Evolutionary conservation across 176 grass and related monocot genomes (phyloP).

Genomic region (Dactylis glomerata): DNA sequence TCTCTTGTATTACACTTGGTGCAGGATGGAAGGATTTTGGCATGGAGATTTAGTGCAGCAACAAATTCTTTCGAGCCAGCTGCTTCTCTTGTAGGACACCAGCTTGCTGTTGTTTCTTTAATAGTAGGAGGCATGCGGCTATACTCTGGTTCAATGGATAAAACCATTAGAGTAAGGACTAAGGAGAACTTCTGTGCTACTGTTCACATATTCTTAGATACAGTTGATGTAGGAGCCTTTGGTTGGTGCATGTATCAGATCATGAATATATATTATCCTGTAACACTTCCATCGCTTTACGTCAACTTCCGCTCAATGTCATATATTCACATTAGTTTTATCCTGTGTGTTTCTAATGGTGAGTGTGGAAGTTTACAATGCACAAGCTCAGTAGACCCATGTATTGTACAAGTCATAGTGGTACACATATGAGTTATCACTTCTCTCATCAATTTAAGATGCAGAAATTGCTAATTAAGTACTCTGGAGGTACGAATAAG

Average conservation of each 20-base stretch:
- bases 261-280: background rate
- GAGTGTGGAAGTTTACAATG: slow-evolving; percentile 7
- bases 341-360: background rate
- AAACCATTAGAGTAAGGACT: slow-evolving; percentile 82
- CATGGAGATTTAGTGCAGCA: slow-evolving; percentile 68
- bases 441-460: background rate
- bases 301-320: background rate
- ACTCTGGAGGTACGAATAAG: background rate
- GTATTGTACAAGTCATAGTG: background rate
- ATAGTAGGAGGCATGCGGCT: slow-evolving; percentile 64
- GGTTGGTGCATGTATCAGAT: slow-evolving; percentile 8
- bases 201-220: slow-evolving; percentile 19
- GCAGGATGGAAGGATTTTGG: slow-evolving; percentile 90
- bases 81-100: slow-evolving; percentile 69
- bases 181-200: slow-evolving; percentile 24
- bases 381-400: slow-evolving; percentile 3
- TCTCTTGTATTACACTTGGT: slow-evolving; percentile 21
- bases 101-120: slow-evolving; percentile 79
- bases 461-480: slow-evolving; percentile 8
- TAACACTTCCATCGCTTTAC: slow-evolving; percentile 3
- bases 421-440: background rate
- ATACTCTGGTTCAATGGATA: slow-evolving; percentile 96
- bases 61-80: slow-evolving; percentile 83
- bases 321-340: background rate
- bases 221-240: slow-evolving; percentile 3